Percentiles rank a stretch among this genome's conserved stretches.
phyloP scores from a whole-genome alignment of 2,329 filamentous ascomycete genomes.

The Dactylonectria estremocensis region DNA sequence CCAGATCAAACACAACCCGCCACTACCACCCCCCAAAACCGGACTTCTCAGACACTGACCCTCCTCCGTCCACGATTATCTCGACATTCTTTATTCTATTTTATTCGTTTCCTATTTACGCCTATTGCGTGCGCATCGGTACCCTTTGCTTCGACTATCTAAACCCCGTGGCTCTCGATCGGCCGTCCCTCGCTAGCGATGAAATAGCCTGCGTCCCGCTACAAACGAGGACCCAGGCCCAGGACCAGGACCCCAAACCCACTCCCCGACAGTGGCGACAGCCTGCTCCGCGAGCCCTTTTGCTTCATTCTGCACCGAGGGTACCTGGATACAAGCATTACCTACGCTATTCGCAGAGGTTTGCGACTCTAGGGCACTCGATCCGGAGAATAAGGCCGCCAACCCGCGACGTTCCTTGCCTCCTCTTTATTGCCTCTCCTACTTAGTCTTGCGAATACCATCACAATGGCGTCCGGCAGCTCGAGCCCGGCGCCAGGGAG shows the following conservation, averaged over 20 bases:
- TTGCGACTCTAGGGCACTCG: slow-evolving; percentile 8
- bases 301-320: background rate
- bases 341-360: background rate
- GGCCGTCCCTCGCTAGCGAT: slow-evolving; percentile 37
- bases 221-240: slow-evolving; percentile 29
- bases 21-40: slow-evolving; percentile 28
- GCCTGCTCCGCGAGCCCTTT: slow-evolving; percentile 15
- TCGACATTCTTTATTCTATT: slow-evolving; percentile 32
- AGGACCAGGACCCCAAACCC: slow-evolving; percentile 28
- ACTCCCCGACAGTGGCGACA: slow-evolving; percentile 31
- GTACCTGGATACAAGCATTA: slow-evolving; percentile 18
- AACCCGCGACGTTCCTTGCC: background rate
- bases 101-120: slow-evolving; percentile 22
- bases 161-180: slow-evolving; percentile 20
- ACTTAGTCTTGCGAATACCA: slow-evolving; percentile 5
- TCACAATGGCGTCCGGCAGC: slow-evolving; percentile 38
- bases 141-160: slow-evolving; percentile 17
- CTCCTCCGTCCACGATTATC: slow-evolving; percentile 32
- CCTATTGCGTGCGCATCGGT: slow-evolving; percentile 16
- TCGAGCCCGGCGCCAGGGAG: slow-evolving; percentile 47
- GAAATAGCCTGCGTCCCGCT: slow-evolving; percentile 42
- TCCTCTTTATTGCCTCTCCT: background rate
- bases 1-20: no score
- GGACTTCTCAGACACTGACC: slow-evolving; percentile 29
- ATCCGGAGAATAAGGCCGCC: background rate